phyloP scores from a whole-genome alignment of 257 asterid species.

The Coffea eugenioides region DNA sequence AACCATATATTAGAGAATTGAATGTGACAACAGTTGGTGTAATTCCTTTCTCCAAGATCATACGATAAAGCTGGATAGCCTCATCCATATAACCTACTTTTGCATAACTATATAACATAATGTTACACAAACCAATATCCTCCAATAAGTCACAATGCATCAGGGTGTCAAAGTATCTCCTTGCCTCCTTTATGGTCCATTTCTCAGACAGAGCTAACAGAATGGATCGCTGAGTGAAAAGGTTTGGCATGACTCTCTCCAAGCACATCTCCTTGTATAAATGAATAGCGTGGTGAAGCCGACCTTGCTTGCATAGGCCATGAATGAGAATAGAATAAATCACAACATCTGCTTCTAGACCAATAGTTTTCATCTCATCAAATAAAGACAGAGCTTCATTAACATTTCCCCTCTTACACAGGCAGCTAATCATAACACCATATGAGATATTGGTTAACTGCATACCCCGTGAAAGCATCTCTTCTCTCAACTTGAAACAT shows the following conservation, averaged over 20 bases:
- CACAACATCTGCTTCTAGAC: constrained; percentile 50
- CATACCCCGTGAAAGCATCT: constrained; percentile 56
- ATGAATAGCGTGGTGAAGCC: constrained; percentile 42
- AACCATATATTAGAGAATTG: constrained; percentile 66
- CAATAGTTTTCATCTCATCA: constrained; percentile 43
- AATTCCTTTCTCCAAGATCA: constrained; percentile 53
- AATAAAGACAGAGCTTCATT: constrained; percentile 57
- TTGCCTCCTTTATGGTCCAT: constrained; percentile 50
- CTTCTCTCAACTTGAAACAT: constrained; percentile 53
- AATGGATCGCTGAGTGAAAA: constrained; percentile 45
- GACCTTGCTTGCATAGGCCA: constrained; percentile 69
- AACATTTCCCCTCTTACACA: constrained; percentile 58
- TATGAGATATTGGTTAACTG: constrained; percentile 39
- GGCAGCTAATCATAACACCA: constrained; percentile 46
- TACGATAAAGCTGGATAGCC: constrained; percentile 44
- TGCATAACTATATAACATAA: constrained; percentile 60
- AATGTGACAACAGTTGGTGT: constrained; percentile 62
- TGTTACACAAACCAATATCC: constrained; percentile 61
- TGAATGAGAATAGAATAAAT: constrained; percentile 60
- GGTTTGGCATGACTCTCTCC: constrained; percentile 37
- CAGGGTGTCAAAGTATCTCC: constrained; percentile 50
- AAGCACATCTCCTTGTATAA: constrained; percentile 45
- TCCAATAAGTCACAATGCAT: constrained; percentile 33
- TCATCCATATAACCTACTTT: constrained; percentile 59
- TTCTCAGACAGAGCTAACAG: constrained; percentile 53